Percentiles rank a stretch among this genome's conserved stretches.
Conservation (phyloP, 495 filamentous ascomycete genomes). For the Penicilliopsis zonata region DNA sequence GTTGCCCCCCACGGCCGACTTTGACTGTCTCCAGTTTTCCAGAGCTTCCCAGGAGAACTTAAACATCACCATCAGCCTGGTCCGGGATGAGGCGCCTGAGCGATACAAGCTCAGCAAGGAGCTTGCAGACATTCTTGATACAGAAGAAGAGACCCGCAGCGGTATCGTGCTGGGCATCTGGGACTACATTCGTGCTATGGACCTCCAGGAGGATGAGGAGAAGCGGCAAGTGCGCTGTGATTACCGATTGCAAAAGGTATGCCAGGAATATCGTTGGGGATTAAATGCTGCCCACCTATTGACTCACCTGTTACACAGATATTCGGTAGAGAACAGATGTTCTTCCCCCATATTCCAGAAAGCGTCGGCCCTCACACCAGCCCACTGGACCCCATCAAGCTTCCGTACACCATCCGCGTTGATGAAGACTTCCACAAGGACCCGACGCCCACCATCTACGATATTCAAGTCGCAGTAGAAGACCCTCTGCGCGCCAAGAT, state of each 20-base stretch:
- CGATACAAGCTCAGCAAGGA: conserved; percentile 64
- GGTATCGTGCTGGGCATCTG: conserved; percentile 83
- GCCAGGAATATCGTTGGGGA: conserved; percentile 11
- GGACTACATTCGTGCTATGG: conserved; percentile 85
- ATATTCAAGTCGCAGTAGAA: conserved; percentile 73
- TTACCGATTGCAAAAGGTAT: conserved; percentile 60
- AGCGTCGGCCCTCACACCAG: conserved; percentile 59
- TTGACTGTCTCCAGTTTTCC: conserved; percentile 87
- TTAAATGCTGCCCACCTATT: conserved; percentile 10
- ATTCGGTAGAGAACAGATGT: conserved; percentile 64
- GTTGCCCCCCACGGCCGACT: conserved; percentile 49
- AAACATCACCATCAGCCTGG: conserved; percentile 81
- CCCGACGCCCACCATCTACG: conserved; percentile 65
- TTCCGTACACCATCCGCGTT: conserved; percentile 88
- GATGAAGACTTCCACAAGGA: conserved; percentile 68
- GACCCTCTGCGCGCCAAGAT: conserved; percentile 66
- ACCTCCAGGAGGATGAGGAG: conserved; percentile 86
- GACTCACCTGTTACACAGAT: conserved; percentile 50
- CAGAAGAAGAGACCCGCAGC: conserved; percentile 72
- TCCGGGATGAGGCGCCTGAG: conserved; percentile 75
- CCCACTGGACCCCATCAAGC: conserved; percentile 68
- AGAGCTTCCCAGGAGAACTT: conserved; percentile 83
- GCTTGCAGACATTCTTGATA: conserved; percentile 77
- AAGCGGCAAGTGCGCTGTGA: conserved; percentile 86
- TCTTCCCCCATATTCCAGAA: conserved; percentile 81